Evolutionary conservation across 2,329 filamentous ascomycete species (phyloP), one percentile per base, ranked within the genome.

Genomic region (Ophiostoma ips): DNA sequence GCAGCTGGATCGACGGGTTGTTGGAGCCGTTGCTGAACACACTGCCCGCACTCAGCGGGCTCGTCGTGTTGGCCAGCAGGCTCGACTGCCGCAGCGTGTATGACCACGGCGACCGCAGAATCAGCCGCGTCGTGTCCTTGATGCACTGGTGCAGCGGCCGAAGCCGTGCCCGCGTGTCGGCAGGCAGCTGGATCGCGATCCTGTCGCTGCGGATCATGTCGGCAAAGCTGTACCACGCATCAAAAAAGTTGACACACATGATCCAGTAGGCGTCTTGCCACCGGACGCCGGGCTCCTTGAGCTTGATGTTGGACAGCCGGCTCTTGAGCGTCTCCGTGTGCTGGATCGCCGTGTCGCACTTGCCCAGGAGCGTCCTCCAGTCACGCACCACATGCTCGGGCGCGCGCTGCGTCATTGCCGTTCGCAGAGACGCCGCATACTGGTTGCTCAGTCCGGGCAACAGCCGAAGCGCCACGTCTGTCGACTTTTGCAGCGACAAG

Each of bases 111-210:
- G 76, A 79, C 24, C 70, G 66, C 46, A 70, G 75, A 56, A 94
- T 92, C 45, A 83, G 69, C 50, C 79, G 77, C 52, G 76, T 83
- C 12, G 85, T 86, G 60, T 94, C 86, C 62, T 89, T 88, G 61
- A 92, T 82, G 52, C 79, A 80, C 57, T 81, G 81, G 61, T 95
- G 89, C 43, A 95, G 78, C 2, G 87, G 87, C 52, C 83, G 79
- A 57, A 95, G 76, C 49, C 85, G 75, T 24, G 76, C 68, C 60
- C 85, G 80, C 41, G 88, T 82, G 55, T 94, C 85, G 24, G 75
- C 68, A 3, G 77, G 73, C 8, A 82, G 63, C 41, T 72, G 68
- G 28, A 76, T 66, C n/a, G 67, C 68, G 58, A 70, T 73, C 63
- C 70, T 69, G 15, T 65, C 68, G 50, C 71, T 66, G 61, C 77